These are phyloP conservation scores for Alternaria hordeiaustralica DNA, from an alignment of 2,329 filamentous ascomycete species.

Conservation along the genomic window DNA sequence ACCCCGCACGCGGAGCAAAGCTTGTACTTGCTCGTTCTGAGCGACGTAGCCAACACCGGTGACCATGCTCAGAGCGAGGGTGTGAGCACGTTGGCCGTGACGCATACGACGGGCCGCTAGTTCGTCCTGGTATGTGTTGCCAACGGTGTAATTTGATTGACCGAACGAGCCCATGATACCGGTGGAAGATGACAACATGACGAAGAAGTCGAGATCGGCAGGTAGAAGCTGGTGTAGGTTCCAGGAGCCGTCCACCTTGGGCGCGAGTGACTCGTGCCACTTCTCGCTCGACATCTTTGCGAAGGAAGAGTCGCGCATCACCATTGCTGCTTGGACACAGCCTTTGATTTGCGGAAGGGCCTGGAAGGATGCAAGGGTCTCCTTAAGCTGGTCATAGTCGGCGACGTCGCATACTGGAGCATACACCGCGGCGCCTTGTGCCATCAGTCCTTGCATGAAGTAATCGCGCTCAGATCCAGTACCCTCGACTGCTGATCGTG, in stretches of 20 bases:
- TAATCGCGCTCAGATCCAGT: conserved; percentile 5
- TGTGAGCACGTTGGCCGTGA: conserved; percentile 19
- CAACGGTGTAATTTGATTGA: conserved; percentile 36
- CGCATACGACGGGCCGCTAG: conserved; percentile 28
- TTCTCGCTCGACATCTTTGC: conserved; percentile 24
- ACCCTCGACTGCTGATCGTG: conserved; percentile 13
- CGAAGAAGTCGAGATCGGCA: conserved; percentile 30
- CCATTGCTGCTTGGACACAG: conserved; percentile 33
- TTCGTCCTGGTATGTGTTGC: conserved; percentile 33
- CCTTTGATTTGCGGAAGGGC: conserved; percentile 31
- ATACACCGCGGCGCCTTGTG: conserved; percentile 12
- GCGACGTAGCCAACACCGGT: conserved; percentile 21
- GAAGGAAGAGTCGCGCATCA: conserved; percentile 25
- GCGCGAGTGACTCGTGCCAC: conserved; percentile 14
- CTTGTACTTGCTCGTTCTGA: conserved; percentile 17
- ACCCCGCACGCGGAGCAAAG: conserved; percentile 9
- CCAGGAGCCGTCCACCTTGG: conserved; percentile 46
- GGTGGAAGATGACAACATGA: conserved; percentile 27
- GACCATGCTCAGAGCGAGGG: conserved; percentile 28
- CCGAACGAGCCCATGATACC: conserved; percentile 28
- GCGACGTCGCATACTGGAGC: conserved; percentile 28
- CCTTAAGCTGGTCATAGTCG: conserved; percentile 4
- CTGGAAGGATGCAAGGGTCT: conserved; percentile 2
- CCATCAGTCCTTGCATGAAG: conserved; percentile 14
- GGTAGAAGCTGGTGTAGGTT: conserved; percentile 33